These are phyloP conservation scores for Diddensiella santjacobensis DNA, from an alignment of 805 yeast species.

Conservation along the genomic window DNA sequence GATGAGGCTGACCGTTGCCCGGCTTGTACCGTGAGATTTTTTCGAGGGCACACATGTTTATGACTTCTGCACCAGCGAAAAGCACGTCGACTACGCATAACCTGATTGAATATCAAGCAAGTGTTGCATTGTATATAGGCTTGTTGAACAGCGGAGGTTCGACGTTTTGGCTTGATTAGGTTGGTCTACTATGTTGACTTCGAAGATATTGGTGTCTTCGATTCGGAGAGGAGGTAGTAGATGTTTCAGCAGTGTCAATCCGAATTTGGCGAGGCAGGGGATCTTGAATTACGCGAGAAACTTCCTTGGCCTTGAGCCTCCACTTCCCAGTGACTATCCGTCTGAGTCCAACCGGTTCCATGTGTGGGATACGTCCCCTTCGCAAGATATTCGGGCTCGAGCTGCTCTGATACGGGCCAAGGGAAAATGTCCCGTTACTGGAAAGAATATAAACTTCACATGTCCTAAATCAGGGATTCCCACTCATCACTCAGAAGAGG, in stretches of 20 bases:
- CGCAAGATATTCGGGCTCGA: constrained; percentile 79
- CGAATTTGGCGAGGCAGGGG: not conserved
- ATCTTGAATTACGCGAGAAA: constrained; percentile 21
- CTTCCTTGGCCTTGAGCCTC: constrained; percentile 58
- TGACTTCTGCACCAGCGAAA: too few species aligned
- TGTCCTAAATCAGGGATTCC: constrained; percentile 97
- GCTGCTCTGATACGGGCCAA: constrained; percentile 86
- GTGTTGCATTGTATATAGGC: too few species aligned
- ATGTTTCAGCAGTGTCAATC: not conserved
- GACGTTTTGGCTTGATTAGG: too few species aligned
- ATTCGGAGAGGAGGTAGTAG: not conserved
- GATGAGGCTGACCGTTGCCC: too few species aligned
- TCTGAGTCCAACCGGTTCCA: constrained; percentile 71
- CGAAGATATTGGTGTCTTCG: not conserved
- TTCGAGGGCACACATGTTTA: too few species aligned
- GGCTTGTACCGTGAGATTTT: too few species aligned
- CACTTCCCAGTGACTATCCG: constrained; percentile 62
- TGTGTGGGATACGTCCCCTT: constrained; percentile 91
- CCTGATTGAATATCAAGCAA: too few species aligned
- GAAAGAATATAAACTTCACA: constrained; percentile 70
- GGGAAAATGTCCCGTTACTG: constrained; percentile 89
- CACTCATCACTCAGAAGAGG: constrained; percentile 85
- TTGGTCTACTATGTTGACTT: not conserved
- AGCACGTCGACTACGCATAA: too few species aligned
- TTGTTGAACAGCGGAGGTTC: too few species aligned